phyloP scores from a whole-genome alignment of 148 eudicot species.

The Gaultheria prostrata region DNA sequence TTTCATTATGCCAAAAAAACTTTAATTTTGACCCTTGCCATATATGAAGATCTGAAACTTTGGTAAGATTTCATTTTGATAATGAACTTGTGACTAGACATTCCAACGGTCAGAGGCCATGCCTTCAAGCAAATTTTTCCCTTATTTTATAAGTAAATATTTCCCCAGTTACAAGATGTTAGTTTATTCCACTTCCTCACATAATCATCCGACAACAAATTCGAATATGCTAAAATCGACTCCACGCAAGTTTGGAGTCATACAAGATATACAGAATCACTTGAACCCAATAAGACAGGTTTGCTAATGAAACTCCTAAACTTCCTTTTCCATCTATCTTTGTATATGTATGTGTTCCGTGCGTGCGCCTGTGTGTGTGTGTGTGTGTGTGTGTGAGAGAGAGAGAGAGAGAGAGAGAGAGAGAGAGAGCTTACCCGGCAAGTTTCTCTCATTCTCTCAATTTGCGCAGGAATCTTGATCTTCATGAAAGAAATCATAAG shows the following conservation, averaged over 20 bases:
- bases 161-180: background rate
- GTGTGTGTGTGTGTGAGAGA: no score
- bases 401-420: background rate
- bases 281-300: background rate
- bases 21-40: background rate
- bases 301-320: background rate
- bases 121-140: background rate
- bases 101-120: background rate
- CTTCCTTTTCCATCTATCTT: background rate
- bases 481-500: constrained; percentile 33
- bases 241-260: background rate
- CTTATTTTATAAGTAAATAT: background rate
- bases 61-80: background rate
- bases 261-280: background rate
- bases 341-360: no score
- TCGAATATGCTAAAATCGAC: background rate
- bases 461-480: constrained; percentile 84
- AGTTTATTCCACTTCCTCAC: background rate
- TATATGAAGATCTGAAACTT: background rate
- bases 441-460: constrained; percentile 89
- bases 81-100: background rate
- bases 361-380: no score
- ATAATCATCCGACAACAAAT: background rate
- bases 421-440: constrained; percentile 53
- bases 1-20: background rate